phyloP scores from a whole-genome alignment of 441 rosid species.

The Euphorbia celastroides region DNA sequence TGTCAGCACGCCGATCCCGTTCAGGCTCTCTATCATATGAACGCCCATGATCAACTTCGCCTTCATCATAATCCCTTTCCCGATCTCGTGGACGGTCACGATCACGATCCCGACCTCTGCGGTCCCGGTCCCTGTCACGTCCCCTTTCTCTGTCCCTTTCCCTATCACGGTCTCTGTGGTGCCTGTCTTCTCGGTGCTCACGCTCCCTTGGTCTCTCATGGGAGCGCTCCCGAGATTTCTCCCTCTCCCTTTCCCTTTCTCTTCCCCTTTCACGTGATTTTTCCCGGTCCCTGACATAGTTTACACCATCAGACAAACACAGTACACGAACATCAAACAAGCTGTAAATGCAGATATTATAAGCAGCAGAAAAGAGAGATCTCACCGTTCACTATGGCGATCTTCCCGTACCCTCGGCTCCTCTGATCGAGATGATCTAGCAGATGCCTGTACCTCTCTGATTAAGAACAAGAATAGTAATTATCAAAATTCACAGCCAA shows the following conservation, averaged over 20 bases:
- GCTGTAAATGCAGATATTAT: not conserved
- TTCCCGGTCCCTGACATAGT: constrained; percentile 45
- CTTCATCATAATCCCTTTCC: constrained; percentile 44
- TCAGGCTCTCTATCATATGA: constrained; percentile 57
- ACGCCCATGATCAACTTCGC: constrained; percentile 39
- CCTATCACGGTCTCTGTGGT: constrained; percentile 68
- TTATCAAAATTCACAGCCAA: constrained; percentile 1
- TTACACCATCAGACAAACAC: too few relatives aligned
- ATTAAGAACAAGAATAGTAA: constrained; percentile 10
- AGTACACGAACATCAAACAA: too few relatives aligned
- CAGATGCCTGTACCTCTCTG: constrained; percentile 64
- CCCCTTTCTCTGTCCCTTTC: constrained; percentile 57
- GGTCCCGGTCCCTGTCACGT: constrained; percentile 44
- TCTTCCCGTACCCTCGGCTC: constrained; percentile 80
- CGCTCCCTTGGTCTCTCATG: constrained; percentile 74
- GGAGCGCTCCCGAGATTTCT: constrained; percentile 70
- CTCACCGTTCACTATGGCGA: constrained; percentile 49
- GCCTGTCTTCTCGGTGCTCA: constrained; percentile 74
- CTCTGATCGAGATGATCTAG: constrained; percentile 55
- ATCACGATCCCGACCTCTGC: constrained; percentile 37
- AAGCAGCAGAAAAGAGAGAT: not conserved
- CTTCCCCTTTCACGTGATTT: constrained; percentile 75
- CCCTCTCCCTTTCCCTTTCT: constrained; percentile 64
- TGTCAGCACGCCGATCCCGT: constrained; percentile 42
- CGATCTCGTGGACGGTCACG: constrained; percentile 41